phyloP scores from a whole-genome alignment of 768 basidiomycete genomes.

The Suillus tomentosus region DNA sequence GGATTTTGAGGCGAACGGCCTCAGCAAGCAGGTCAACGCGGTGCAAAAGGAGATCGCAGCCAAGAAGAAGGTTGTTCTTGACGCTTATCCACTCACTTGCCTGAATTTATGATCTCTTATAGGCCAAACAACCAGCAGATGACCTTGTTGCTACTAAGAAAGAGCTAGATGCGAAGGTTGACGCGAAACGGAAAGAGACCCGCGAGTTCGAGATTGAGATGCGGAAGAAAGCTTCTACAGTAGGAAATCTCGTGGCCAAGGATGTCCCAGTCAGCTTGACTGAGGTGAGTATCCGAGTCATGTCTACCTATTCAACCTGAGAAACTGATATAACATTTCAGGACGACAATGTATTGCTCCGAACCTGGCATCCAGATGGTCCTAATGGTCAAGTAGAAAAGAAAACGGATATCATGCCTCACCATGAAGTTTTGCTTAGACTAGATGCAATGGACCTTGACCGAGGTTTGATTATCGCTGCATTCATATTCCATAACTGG shows the following conservation, averaged over 20 bases:
- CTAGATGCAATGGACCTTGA: slow-evolving; percentile 97
- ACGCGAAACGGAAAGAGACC: slow-evolving; percentile 72
- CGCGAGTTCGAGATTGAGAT: slow-evolving; percentile 77
- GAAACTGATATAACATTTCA: slow-evolving; percentile 31
- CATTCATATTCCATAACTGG: neutral
- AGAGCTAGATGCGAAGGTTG: slow-evolving; percentile 79
- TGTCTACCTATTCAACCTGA: neutral
- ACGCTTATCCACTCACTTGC: neutral
- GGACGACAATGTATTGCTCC: slow-evolving; percentile 87
- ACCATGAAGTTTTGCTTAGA: slow-evolving; percentile 93
- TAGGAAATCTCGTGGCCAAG: slow-evolving; percentile 93
- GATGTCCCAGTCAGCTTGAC: slow-evolving; percentile 82
- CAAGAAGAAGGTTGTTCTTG: slow-evolving; percentile 81
- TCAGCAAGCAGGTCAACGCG: slow-evolving; percentile 82
- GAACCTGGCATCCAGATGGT: slow-evolving; percentile 86
- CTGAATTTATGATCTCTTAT: slow-evolving; percentile 9
- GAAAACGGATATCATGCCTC: slow-evolving; percentile 83
- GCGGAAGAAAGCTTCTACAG: slow-evolving; percentile 75
- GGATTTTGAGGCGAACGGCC: slow-evolving; percentile 80
- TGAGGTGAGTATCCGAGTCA: slow-evolving; percentile 59
- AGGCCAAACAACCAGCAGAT: slow-evolving; percentile 92
- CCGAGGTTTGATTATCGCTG: slow-evolving; percentile 54
- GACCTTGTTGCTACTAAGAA: slow-evolving; percentile 86
- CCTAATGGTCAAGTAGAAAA: slow-evolving; percentile 71
- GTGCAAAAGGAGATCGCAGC: slow-evolving; percentile 93